Conservation (phyloP, 176 grass and related monocot genomes). For the Aegilops sharonensis region DNA sequence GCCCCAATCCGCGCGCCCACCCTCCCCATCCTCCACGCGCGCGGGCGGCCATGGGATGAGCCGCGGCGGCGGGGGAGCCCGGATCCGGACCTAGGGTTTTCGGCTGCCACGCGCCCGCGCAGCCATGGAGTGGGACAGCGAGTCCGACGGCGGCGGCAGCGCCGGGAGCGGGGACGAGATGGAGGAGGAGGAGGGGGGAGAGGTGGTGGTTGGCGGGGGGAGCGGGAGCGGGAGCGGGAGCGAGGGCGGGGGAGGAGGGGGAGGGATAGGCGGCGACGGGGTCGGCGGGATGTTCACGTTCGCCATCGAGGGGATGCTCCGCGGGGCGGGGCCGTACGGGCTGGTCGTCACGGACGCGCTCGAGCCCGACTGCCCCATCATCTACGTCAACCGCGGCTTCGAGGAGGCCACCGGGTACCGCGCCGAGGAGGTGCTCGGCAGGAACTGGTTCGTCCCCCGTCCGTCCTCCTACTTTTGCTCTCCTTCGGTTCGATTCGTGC, state of each 20-base stretch:
- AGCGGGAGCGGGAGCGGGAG: not conserved
- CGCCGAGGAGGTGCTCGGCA: constrained; percentile 97
- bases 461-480: not conserved
- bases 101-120: constrained; percentile 10
- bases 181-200: constrained; percentile 31
- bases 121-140: constrained; percentile 89
- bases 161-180: constrained; percentile 44
- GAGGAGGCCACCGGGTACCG: constrained; percentile 83
- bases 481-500: not conserved
- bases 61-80: constrained; percentile 8
- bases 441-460: constrained; percentile 70
- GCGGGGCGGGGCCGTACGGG: constrained; percentile 58
- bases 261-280: not conserved
- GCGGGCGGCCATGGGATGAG: constrained; percentile 37
- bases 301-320: constrained; percentile 76
- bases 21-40: not conserved
- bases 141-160: constrained; percentile 68
- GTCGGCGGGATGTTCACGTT: constrained; percentile 62
- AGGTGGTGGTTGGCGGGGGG: not conserved
- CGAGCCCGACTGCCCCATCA: constrained; percentile 87
- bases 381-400: constrained; percentile 97
- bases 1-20: constrained; percentile 24
- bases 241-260: not conserved
- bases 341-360: constrained; percentile 89
- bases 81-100: constrained; percentile 58